Conservation (phyloP, 1,139 yeast species). For the Taphrina populina region DNA sequence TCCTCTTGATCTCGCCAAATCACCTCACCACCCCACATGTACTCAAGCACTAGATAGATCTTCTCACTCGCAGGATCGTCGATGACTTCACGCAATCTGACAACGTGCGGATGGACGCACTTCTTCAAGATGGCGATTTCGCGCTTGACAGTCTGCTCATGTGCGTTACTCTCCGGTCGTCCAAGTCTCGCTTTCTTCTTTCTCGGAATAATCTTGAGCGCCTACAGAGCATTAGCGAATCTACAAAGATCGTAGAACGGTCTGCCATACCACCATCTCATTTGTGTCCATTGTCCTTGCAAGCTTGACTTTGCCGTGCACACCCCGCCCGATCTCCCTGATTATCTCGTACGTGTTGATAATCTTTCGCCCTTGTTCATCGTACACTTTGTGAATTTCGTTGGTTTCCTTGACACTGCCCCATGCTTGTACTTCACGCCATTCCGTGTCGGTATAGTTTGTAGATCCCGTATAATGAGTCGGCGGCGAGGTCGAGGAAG, state of each 20-base stretch:
- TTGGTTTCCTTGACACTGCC: slow-evolving; percentile 74
- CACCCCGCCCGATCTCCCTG: slow-evolving; percentile 87
- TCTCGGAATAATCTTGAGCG: slow-evolving; percentile 88
- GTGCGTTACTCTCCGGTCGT: slow-evolving; percentile 49
- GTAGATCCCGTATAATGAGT: slow-evolving; percentile 32
- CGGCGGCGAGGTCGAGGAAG: slow-evolving; percentile 21
- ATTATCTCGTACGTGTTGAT: slow-evolving; percentile 88
- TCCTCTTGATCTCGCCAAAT: slow-evolving; percentile 63
- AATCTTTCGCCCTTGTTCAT: slow-evolving; percentile 81
- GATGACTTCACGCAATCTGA: slow-evolving; percentile 77
- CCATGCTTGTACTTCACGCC: slow-evolving; percentile 34
- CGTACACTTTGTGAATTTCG: slow-evolving; percentile 77
- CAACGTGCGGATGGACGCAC: slow-evolving; percentile 88
- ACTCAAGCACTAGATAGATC: slow-evolving; percentile 86
- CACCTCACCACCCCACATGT: slow-evolving; percentile 88
- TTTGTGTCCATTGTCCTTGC: slow-evolving; percentile 54
- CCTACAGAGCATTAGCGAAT: slow-evolving; percentile 44
- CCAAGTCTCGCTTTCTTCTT: slow-evolving; percentile 61
- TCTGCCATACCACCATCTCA: slow-evolving; percentile 15
- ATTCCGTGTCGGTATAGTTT: slow-evolving; percentile 31
- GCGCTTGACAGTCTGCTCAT: slow-evolving; percentile 73
- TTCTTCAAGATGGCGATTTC: slow-evolving; percentile 97
- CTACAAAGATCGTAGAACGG: no score
- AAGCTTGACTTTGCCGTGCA: slow-evolving; percentile 94
- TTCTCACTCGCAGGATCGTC: slow-evolving; percentile 83